Base-by-base conservation (phyloP, 176 grass and related monocot species). In the Eleusine indica region DNA sequence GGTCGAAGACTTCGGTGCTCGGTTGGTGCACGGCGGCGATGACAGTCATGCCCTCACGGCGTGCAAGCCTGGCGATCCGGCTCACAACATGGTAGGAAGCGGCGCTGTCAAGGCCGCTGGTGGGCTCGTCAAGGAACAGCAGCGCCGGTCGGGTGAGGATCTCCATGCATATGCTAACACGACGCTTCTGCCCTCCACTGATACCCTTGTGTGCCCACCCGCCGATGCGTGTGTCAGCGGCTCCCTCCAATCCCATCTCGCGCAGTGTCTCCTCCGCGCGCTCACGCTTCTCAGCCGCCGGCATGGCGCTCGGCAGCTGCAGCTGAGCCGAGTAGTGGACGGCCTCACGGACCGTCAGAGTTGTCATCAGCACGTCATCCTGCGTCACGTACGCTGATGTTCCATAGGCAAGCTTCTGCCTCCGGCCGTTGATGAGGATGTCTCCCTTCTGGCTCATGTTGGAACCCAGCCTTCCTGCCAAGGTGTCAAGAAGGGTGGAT, bases 11-110 rank as follows among this genome's bases (percentile, higher is more conserved):
- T 9, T 66, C 64, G 4, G 64, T 66, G 64, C 64, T 37, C 1
- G 64, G 64, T 30, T 66, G 64, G 64, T 66, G 64, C 28, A 66
- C 30, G 64, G 64, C 64, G 14, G 64, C 64, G 1, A 66, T 11
- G 13, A 66, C 64, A 2, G 64, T 66, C 30, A 66, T 66, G 30
- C 64, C 64, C 14, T 66, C 64, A 4, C 30, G 30, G 4, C 22
- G 18, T 0, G 90, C 83, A 1, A 92, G 75, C 3, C 75, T 25
- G 2, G 83, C 37, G 42, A 92, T 86, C 32, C 86, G 62, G 25
- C 58, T 68, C 52, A 92, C 70, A 19, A 92, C 86, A 38, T 92
- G 86, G 75, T 60, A 88, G 0, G 90, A 86, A 0, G 90, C 86
- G 6, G 86, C 83, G 43, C 90, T 83, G 39, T 92, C 83, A 19